phyloP scores from a whole-genome alignment of 164 flowering plant species.

The Pachysandra terminalis region DNA sequence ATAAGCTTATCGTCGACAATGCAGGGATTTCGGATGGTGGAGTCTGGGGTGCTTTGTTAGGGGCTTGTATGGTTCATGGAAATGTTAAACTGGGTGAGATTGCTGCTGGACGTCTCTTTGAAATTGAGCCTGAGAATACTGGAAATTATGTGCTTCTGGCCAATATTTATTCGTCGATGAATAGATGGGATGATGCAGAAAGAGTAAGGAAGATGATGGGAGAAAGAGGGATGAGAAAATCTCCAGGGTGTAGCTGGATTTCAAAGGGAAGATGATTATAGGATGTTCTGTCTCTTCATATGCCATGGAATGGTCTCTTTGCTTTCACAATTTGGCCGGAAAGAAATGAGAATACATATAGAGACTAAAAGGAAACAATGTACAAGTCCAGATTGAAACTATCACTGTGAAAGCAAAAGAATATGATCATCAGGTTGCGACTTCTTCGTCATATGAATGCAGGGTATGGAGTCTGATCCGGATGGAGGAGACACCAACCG shows the following conservation, averaged over 20 bases:
- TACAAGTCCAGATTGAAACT: no score
- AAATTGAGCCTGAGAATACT: slow-evolving; percentile 44
- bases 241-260: slow-evolving; percentile 43
- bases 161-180: slow-evolving; percentile 31
- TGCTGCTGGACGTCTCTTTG: slow-evolving; percentile 36
- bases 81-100: slow-evolving; percentile 40
- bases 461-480: no score
- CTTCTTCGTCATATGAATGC: no score
- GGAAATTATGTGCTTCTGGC: slow-evolving; percentile 47
- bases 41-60: slow-evolving; percentile 41
- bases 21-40: slow-evolving; percentile 26
- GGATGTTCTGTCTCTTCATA: no score
- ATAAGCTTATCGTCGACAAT: slow-evolving; percentile 22
- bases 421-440: no score
- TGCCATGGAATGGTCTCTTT: no score
- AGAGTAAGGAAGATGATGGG: slow-evolving; percentile 31
- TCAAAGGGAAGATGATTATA: slow-evolving; percentile 3
- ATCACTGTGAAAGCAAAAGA: no score
- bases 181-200: slow-evolving; percentile 40
- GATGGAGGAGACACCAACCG: no score
- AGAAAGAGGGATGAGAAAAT: slow-evolving; percentile 27
- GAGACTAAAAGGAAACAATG: no score
- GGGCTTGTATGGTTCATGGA: slow-evolving; percentile 35
- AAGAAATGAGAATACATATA: no score
- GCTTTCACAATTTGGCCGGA: no score